Conservation (phyloP, 2,329 filamentous ascomycete genomes). For the Ceratocystis colombiana region DNA sequence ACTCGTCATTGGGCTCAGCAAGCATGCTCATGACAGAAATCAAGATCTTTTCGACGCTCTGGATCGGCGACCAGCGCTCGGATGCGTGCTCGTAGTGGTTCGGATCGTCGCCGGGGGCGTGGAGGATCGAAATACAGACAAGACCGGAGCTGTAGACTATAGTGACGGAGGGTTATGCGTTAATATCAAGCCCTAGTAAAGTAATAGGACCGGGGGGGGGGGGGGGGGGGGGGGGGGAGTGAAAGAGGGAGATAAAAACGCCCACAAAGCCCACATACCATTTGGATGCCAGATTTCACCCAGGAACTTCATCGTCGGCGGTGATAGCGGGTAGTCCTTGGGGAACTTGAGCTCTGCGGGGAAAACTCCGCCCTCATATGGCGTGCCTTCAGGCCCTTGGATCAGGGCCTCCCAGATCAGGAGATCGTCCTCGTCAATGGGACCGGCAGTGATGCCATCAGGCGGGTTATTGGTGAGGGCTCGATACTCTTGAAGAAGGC, state of each 20-base stretch:
- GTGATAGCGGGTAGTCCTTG: slow-evolving; percentile 90
- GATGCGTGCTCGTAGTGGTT: slow-evolving; percentile 97
- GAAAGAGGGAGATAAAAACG: not conserved
- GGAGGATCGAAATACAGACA: slow-evolving; percentile 96
- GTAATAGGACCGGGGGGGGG: not conserved
- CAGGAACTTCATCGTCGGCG: slow-evolving; percentile 91
- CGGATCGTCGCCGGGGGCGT: slow-evolving; percentile 90
- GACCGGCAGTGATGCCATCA: slow-evolving; percentile 94
- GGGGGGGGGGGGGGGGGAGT: not conserved
- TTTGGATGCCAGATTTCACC: slow-evolving; percentile 96
- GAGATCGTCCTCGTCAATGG: slow-evolving; percentile 86
- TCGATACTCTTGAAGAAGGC: slow-evolving; percentile 93
- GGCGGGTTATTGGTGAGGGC: slow-evolving; percentile 86
- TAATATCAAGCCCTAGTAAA: not conserved
- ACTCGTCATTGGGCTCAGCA: slow-evolving; percentile 93
- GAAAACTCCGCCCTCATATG: slow-evolving; percentile 92
- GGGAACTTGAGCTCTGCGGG: slow-evolving; percentile 91
- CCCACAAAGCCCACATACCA: slow-evolving; percentile 43
- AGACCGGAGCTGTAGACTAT: slow-evolving; percentile 82
- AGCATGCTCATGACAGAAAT: slow-evolving; percentile 98
- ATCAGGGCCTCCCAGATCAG: slow-evolving; percentile 95
- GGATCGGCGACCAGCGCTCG: slow-evolving; percentile 92
- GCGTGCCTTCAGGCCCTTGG: slow-evolving; percentile 87
- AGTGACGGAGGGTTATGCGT: not conserved
- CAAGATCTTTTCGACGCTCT: slow-evolving; percentile 94